Percentiles rank a stretch among this genome's conserved stretches.
Evolutionary conservation across 2,329 filamentous ascomycete species (phyloP).

Genomic region (Fusarium sambucinum): DNA sequence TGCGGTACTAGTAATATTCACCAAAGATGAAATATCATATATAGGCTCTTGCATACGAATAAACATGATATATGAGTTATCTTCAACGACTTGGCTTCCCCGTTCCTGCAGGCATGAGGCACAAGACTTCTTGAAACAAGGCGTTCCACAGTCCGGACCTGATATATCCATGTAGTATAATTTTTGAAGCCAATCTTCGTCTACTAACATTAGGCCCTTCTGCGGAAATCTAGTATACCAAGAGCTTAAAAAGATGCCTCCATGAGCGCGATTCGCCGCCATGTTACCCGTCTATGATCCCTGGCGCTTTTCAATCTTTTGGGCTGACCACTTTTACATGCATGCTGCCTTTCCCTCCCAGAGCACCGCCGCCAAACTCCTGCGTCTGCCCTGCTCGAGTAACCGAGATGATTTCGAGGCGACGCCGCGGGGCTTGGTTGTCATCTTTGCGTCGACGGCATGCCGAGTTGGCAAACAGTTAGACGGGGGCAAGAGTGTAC

Average conservation of each 20-base stretch:
- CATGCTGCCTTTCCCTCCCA: slow-evolving; percentile 11
- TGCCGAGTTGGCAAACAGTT: slow-evolving; percentile 8
- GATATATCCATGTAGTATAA: background rate
- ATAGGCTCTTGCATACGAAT: slow-evolving; percentile 22
- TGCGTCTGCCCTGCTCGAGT: slow-evolving; percentile 15
- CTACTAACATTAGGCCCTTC: slow-evolving; percentile 16
- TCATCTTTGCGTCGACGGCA: slow-evolving; percentile 8
- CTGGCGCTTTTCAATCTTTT: slow-evolving; percentile 11
- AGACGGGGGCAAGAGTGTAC: slow-evolving; percentile 16
- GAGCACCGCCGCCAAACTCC: slow-evolving; percentile 17
- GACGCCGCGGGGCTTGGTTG: slow-evolving; percentile 11
- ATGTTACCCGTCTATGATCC: slow-evolving; percentile 16
- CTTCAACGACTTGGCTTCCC: background rate
- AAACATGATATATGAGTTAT: slow-evolving; percentile 30
- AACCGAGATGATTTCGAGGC: slow-evolving; percentile 17
- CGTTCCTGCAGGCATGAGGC: background rate
- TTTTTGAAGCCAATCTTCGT: slow-evolving; percentile 17
- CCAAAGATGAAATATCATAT: slow-evolving; percentile 21
- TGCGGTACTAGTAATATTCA: slow-evolving; percentile 28
- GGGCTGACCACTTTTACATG: slow-evolving; percentile 2
- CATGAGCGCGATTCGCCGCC: slow-evolving; percentile 18
- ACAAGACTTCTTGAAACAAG: slow-evolving; percentile 9
- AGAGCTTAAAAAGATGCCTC: slow-evolving; percentile 10
- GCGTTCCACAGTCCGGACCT: slow-evolving; percentile 3
- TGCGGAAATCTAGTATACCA: slow-evolving; percentile 11